Evolutionary conservation across 495 filamentous ascomycete genomes (phyloP), one percentile per base, ranked within the genome.

Genomic region (Achaetomiella virescens): DNA sequence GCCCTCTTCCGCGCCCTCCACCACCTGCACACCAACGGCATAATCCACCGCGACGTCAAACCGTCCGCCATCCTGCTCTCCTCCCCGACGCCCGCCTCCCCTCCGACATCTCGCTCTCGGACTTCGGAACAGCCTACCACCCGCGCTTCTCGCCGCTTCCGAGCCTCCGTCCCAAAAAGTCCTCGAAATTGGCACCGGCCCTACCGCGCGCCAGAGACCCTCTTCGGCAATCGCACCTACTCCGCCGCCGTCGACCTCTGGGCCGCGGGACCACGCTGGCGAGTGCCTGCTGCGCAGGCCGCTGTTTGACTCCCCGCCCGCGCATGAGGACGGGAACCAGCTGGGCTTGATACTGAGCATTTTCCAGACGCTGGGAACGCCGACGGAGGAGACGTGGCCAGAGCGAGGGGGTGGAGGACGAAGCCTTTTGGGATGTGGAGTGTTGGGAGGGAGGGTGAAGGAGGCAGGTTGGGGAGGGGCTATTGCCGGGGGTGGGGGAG

Each of bases 11-110:
- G 69, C 15, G 95, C 84, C 7, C 79, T 98, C 10, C 68, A 69
- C 5, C 80, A 88, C 63, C 66, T 95, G 24, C 95, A 98, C 70
- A 56, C 67, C 10, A 69, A 81, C 14, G 83, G 80, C 8, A 89
- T 98, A 48, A 85, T 97, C 60, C 93, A 98, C 69, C 84, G 93
- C 27, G 93, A 98, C 64, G 77, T 98, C 65, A 98, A 98, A 66
- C 91, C 93, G 7, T 86, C 89, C 2, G 95, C 96, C 60, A 81
- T 98, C 47, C 74, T 97, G 36, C 78, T 97, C 57, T 69, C 79
- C 37, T 81, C 83, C 1, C 72, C 78, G 0, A 67, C 35, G 8
- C 52, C 47, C 0, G 27, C 31, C 21, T 10, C 18, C 22, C 76
- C n/a, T 86, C 88, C 2, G 84, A 87, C 1, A 87, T 88, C 4